Conservation (phyloP, 208 protist genomes). For the Leishmania major region DNA sequence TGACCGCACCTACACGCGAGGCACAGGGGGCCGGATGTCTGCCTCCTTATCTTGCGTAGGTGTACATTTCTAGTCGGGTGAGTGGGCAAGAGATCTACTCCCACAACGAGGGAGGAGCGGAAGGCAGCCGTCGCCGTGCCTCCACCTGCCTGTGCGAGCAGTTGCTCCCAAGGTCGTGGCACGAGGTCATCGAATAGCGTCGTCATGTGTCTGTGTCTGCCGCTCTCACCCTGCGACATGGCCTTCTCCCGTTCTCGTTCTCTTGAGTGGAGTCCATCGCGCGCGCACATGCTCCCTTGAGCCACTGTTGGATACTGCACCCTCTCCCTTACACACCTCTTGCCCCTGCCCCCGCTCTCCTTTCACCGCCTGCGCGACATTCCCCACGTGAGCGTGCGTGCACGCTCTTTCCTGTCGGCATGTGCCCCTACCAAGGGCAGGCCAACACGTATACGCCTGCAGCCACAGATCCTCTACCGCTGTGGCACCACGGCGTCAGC, state of each 20-base stretch:
- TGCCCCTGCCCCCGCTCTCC: background rate
- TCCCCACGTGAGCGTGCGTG: no score
- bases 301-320: background rate
- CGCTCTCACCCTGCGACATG: background rate
- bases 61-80: background rate
- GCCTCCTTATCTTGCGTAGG: background rate
- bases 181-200: background rate
- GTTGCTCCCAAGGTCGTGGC: background rate
- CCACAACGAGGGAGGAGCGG: background rate
- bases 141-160: background rate
- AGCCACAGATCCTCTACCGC: background rate
- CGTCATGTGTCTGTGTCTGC: background rate
- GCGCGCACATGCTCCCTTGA: background rate
- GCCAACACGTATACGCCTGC: background rate
- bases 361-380: background rate
- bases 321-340: background rate
- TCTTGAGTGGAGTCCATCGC: background rate
- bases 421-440: background rate
- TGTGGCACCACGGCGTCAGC: no score
- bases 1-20: background rate
- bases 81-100: background rate
- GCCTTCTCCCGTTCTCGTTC: background rate
- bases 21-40: background rate
- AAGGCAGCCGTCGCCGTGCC: background rate
- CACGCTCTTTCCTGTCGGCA: background rate